Base-by-base conservation (phyloP, 164 flowering plant species). In the Magnolia kwangsiensis region DNA sequence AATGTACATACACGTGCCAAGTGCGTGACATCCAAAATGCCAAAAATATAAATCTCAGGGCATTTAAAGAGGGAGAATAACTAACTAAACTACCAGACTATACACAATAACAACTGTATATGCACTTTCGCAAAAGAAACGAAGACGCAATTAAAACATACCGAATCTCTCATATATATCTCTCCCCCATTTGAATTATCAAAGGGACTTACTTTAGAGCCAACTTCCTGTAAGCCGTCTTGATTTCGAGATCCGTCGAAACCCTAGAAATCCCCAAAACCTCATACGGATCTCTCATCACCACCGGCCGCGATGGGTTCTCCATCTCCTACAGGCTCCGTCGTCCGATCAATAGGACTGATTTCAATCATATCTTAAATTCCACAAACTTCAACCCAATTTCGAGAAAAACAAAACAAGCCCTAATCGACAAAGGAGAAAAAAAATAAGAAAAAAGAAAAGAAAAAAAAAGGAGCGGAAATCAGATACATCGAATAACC, bases 211-310 rank as follows among this genome's bases (percentile, higher is more conserved):
- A 78, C 78, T 70, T 78, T 72, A 77, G 77, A 31, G 81, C 78
- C 67, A 74, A 72, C 63, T 75, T 82, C 23, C 77, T 74, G 67
- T 21, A 78, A 49, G 80, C 76, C 75, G 76, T 23, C 71, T 77
- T 77, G 76, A 79, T 79, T 72, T 79, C 82, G 58, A 81, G 71
- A 21, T 78, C 75, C 74, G 63, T 67, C 45, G 78, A 78, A 78
- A 71, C 79, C 82, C 80, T 74, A 76, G 77, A 78, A 74, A 78
- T 69, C 27, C 77, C 75, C 77, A 83, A 79, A 49, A 76, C 79
- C 72, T 71, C 82, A 63, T 75, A 81, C 11, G 77, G 79, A 51
- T 77, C 80, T 75, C 71, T 71, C 50, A 37, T 51, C 51, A 70
- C n/a, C 50, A 66, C 74, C 63, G 45, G 45, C 73, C 75, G 69